phyloP scores from a whole-genome alignment of 371 early-diverging fungal genomes.

The Batkoa obscura region DNA sequence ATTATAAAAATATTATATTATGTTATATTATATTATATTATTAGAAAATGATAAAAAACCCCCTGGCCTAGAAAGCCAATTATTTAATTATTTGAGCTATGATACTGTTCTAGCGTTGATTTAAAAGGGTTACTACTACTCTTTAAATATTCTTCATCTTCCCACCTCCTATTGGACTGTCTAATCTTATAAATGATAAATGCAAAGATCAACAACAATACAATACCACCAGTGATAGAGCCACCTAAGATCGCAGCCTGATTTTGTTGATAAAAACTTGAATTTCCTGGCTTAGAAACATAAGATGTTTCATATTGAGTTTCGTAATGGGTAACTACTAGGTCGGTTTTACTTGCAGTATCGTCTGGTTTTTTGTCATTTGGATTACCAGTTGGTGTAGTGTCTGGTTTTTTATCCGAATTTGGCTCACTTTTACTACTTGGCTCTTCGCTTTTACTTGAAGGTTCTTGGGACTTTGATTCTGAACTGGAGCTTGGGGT shows the following conservation, averaged over 20 bases:
- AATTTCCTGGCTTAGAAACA: not conserved
- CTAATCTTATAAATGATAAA: slow-evolving; percentile 2
- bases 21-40: no score
- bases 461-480: no score
- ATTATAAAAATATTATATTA: no score
- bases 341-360: not conserved
- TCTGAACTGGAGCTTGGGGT: no score
- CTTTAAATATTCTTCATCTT: slow-evolving; percentile 4
- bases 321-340: no score
- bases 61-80: no score
- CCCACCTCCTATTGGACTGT: slow-evolving; percentile 3
- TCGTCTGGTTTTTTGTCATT: not conserved
- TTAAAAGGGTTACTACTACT: slow-evolving; percentile 1
- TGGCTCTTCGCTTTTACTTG: no score
- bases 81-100: not conserved
- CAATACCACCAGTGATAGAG: not conserved
- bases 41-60: no score
- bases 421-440: not conserved
- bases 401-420: not conserved
- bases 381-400: not conserved
- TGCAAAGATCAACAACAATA: not conserved
- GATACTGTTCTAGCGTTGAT: slow-evolving; percentile 5
- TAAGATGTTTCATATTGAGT: no score
- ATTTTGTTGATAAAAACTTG: not conserved
- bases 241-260: slow-evolving; percentile 1